These are phyloP conservation scores for Podaxis carcinomalis DNA, from an alignment of 768 basidiomycete species.

Conservation along the genomic window DNA sequence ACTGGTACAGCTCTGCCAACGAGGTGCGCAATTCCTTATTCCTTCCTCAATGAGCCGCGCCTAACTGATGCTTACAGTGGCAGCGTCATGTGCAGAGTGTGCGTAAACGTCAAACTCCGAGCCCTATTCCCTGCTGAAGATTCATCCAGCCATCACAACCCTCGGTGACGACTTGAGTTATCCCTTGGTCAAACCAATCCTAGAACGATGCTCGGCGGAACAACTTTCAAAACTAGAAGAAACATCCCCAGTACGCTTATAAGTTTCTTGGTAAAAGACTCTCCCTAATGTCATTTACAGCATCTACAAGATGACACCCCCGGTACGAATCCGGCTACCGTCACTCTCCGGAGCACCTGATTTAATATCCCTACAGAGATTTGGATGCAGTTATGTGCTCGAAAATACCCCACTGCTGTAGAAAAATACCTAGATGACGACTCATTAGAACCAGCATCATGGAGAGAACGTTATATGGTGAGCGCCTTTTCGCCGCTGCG, in stretches of 20 bases:
- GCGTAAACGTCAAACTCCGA: not conserved
- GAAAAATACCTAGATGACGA: slow-evolving; percentile 41
- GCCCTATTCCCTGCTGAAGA: not conserved
- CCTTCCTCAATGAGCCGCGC: slow-evolving; percentile 6
- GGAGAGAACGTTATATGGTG: slow-evolving; percentile 70
- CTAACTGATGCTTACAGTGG: slow-evolving; percentile 4
- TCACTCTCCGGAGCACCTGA: slow-evolving; percentile 8
- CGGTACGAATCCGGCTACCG: slow-evolving; percentile 31
- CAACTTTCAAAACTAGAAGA: slow-evolving; percentile 67
- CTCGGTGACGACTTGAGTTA: slow-evolving; percentile 63
- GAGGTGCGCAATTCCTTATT: slow-evolving; percentile 42
- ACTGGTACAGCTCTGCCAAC: slow-evolving; percentile 68
- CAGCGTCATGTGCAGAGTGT: slow-evolving; percentile 6
- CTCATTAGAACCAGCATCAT: slow-evolving; percentile 48
- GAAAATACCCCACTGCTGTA: slow-evolving; percentile 50
- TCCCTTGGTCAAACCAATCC: slow-evolving; percentile 64
- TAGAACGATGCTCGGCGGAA: slow-evolving; percentile 69
- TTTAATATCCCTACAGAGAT: slow-evolving; percentile 39
- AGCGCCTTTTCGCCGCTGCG: slow-evolving; percentile 19
- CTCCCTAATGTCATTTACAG: slow-evolving; percentile 24
- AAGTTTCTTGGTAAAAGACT: not conserved
- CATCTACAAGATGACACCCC: slow-evolving; percentile 51
- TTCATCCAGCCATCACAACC: slow-evolving; percentile 50
- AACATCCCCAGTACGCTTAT: slow-evolving; percentile 57
- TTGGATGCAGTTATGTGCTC: slow-evolving; percentile 63